Evolutionary conservation across 2,329 filamentous ascomycete genomes (phyloP).

Genomic region (Penicillium sp.): DNA sequence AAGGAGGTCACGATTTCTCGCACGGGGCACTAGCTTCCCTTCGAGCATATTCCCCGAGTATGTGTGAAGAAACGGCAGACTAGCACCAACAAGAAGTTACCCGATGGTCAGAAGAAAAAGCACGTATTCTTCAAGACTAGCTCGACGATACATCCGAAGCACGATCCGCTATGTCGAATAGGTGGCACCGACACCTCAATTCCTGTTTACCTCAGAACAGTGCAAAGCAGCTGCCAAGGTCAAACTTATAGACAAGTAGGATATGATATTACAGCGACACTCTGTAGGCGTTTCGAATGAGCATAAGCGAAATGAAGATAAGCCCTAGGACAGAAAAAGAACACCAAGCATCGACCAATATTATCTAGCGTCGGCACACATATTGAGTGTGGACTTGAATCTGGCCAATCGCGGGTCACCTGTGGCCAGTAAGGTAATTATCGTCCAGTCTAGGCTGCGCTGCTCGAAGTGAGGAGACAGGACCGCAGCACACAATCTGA

Average conservation of each 20-base stretch:
- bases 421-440: no score
- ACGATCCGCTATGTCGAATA: neutral
- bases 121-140: neutral
- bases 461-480: no score
- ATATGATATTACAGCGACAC: neutral
- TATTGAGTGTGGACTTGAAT: no score
- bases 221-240: neutral
- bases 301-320: no score
- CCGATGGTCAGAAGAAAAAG: neutral
- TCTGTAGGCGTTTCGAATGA: no score
- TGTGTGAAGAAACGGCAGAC: neutral
- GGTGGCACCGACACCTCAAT: neutral
- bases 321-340: no score
- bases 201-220: neutral
- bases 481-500: no score
- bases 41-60: conserved; percentile 25
- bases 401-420: no score
- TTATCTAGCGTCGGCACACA: no score
- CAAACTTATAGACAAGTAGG: neutral
- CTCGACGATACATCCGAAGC: neutral
- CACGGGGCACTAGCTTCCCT: conserved; percentile 28
- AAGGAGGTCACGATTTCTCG: conserved; percentile 22
- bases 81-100: neutral
- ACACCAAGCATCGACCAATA: no score
- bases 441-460: no score